These are phyloP conservation scores for Ceratorhiza oryzae-sativae DNA, from an alignment of 1,284 basidiomycete species.

Conservation along the genomic window DNA sequence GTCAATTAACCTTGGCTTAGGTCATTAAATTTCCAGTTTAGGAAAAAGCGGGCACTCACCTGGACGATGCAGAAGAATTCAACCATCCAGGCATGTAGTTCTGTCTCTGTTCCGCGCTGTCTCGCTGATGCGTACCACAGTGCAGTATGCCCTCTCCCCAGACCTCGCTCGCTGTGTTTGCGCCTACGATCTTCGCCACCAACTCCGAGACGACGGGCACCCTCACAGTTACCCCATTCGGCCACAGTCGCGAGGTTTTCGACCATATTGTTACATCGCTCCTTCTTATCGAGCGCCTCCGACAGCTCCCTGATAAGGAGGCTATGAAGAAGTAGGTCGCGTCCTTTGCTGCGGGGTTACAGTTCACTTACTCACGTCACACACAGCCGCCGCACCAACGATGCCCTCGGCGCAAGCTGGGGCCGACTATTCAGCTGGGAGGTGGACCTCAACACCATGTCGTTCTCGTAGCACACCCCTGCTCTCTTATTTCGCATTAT, in stretches of 20 bases:
- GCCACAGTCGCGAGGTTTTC: constrained; percentile 27
- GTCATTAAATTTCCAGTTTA: constrained; percentile 32
- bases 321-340: constrained; percentile 28
- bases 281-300: constrained; percentile 30
- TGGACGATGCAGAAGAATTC: constrained; percentile 36
- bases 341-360: neutral
- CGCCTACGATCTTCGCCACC: constrained; percentile 30
- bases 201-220: constrained; percentile 27
- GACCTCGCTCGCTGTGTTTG: constrained; percentile 22
- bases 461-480: constrained; percentile 1
- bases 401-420: constrained; percentile 30
- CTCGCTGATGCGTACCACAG: neutral
- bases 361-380: neutral
- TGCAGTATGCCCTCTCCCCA: constrained; percentile 18
- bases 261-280: constrained; percentile 28
- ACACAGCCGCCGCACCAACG: constrained; percentile 26
- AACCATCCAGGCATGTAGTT: constrained; percentile 16
- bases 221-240: constrained; percentile 23
- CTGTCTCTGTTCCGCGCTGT: neutral
- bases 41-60: constrained; percentile 21
- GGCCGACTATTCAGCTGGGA: constrained; percentile 34
- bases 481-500: constrained; percentile 23
- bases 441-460: constrained; percentile 34
- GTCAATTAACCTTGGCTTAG: neutral
- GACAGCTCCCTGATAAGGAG: constrained; percentile 34